Conservation (phyloP, 2,329 filamentous ascomycete genomes). For the Cryphonectria radicalis region DNA sequence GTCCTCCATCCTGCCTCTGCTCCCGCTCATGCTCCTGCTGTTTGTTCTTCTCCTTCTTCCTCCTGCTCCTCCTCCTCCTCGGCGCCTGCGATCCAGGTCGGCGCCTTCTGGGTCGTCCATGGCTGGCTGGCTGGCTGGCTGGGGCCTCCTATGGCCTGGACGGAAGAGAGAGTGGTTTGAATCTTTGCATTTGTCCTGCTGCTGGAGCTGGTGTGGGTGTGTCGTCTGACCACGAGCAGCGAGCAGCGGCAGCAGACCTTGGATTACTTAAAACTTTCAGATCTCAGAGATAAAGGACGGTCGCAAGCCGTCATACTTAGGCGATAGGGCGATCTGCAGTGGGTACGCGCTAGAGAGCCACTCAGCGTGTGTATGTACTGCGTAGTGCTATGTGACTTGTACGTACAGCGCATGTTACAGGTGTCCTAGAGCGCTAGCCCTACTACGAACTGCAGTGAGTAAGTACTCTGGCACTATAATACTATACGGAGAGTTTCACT, state of each 20-base stretch:
- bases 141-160: slow-evolving; percentile 5
- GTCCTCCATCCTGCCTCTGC: slow-evolving; percentile 16
- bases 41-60: background rate
- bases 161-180: background rate
- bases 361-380: background rate
- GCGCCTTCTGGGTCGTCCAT: slow-evolving; percentile 27
- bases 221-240: slow-evolving; percentile 6
- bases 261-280: slow-evolving; percentile 1
- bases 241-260: background rate
- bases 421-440: background rate
- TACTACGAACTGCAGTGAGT: background rate
- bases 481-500: background rate
- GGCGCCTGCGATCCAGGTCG: slow-evolving; percentile 16
- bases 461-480: background rate
- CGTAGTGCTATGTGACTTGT: too few species aligned
- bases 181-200: background rate
- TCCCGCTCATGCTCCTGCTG: slow-evolving; percentile 10
- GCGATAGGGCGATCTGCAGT: background rate
- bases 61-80: background rate
- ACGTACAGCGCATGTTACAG: background rate
- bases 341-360: background rate
- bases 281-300: background rate
- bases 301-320: background rate
- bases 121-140: slow-evolving; percentile 1
- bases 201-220: background rate